These are phyloP conservation scores for Camellia lanceoleosa DNA, from an alignment of 148 eudicot species.

Conservation along the genomic window DNA sequence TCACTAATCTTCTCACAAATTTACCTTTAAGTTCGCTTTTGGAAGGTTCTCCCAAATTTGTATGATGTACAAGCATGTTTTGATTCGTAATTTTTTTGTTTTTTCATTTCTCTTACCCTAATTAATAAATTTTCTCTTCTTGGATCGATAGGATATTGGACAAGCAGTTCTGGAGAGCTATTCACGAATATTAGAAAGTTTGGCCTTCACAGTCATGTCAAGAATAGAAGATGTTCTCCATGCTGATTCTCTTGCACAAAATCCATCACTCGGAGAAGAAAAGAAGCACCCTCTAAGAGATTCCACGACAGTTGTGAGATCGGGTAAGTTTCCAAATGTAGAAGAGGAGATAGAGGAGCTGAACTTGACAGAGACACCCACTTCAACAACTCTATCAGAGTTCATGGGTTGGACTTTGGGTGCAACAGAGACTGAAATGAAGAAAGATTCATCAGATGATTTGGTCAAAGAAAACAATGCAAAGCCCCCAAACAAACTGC, in stretches of 20 bases:
- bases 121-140: background rate
- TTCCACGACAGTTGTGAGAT: conserved; percentile 17
- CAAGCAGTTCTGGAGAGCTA: conserved; percentile 77
- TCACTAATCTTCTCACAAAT: background rate
- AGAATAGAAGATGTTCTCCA: conserved; percentile 73
- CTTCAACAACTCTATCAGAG: conserved; percentile 69
- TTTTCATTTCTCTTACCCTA: background rate
- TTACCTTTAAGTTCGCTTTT: background rate
- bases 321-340: conserved; percentile 35
- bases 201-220: conserved; percentile 71
- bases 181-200: conserved; percentile 74
- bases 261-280: conserved; percentile 41
- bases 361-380: conserved; percentile 42
- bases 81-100: background rate
- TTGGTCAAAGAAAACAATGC: conserved; percentile 19
- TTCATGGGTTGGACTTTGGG: conserved; percentile 72
- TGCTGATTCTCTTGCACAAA: conserved; percentile 50
- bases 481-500: conserved; percentile 33
- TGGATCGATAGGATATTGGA: conserved; percentile 63
- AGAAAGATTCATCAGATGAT: conserved; percentile 42
- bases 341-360: conserved; percentile 53
- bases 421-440: conserved; percentile 35
- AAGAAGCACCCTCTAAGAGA: conserved; percentile 32
- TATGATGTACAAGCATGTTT: background rate
- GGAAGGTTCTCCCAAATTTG: background rate